Evolutionary conservation across 768 basidiomycete genomes (phyloP).

Genomic region (Suillus discolor): DNA sequence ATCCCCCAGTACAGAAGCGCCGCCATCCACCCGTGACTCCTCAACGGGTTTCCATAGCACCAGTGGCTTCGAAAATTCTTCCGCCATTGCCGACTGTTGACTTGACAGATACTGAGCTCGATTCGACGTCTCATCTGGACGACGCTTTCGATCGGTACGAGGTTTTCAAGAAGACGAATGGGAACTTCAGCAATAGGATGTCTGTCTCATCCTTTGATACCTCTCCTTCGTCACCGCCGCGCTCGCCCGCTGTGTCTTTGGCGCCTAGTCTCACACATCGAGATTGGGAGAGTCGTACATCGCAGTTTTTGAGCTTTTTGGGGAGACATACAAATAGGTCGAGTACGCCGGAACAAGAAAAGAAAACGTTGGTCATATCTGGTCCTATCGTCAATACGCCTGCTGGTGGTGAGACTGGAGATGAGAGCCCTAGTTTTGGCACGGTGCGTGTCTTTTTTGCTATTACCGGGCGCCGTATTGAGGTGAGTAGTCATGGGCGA

Average conservation of each 20-base stretch:
- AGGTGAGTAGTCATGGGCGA: slow-evolving; percentile 79
- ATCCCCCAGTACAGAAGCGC: slow-evolving; percentile 25
- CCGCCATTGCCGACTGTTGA: slow-evolving; percentile 50
- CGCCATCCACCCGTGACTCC: slow-evolving; percentile 30
- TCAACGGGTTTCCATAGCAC: slow-evolving; percentile 17
- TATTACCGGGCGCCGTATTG: slow-evolving; percentile 1
- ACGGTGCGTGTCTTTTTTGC: slow-evolving; percentile 6
- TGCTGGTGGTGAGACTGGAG: slow-evolving; percentile 51
- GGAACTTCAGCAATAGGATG: slow-evolving; percentile 47
- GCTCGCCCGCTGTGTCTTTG: slow-evolving; percentile 35
- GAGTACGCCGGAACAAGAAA: slow-evolving; percentile 55
- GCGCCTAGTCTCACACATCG: slow-evolving; percentile 34
- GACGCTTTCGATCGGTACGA: slow-evolving; percentile 93
- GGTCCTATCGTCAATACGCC: slow-evolving; percentile 56
- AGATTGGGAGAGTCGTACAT: slow-evolving; percentile 40
- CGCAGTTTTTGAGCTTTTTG: slow-evolving; percentile 62
- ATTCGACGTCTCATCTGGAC: slow-evolving; percentile 55
- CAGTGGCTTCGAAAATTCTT: slow-evolving; percentile 48
- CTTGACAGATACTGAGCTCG: slow-evolving; percentile 23
- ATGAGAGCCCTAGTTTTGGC: slow-evolving; percentile 1
- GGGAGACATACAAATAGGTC: slow-evolving; percentile 42
- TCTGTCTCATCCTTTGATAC: slow-evolving; percentile 67
- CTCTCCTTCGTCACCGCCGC: slow-evolving; percentile 42
- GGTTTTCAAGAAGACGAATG: slow-evolving; percentile 64
- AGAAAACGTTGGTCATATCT: slow-evolving; percentile 60